phyloP scores from a whole-genome alignment of 208 protist species.

The Sergeia podlipaevii region DNA sequence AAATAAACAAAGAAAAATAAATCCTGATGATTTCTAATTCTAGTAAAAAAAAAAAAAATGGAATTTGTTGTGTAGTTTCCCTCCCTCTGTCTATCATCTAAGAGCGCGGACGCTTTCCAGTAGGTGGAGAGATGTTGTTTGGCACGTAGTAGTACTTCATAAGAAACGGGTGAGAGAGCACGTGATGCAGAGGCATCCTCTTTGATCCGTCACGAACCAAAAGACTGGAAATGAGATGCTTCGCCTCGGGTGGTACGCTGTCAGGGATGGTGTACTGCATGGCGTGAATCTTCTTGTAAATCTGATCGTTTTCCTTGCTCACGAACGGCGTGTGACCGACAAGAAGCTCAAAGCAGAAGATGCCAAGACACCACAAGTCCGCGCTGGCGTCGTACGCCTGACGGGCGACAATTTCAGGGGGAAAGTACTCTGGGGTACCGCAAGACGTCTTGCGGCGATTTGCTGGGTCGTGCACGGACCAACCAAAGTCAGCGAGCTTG shows the following conservation, averaged over 20 bases:
- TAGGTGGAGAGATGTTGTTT: conserved; percentile 76
- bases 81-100: conserved; percentile 11
- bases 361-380: conserved; percentile 97
- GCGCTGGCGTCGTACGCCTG: conserved; percentile 87
- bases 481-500: conserved; percentile 99
- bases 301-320: conserved; percentile 79
- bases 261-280: conserved; percentile 89
- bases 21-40: neutral
- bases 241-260: conserved; percentile 78
- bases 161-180: conserved; percentile 82
- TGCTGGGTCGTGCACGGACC: conserved; percentile 96
- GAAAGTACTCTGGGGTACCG: conserved; percentile 99
- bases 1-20: conserved; percentile 2
- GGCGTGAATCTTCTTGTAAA: conserved; percentile 89
- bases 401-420: conserved; percentile 97
- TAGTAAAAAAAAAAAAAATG: no score
- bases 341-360: conserved; percentile 97
- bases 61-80: no score
- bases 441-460: conserved; percentile 93
- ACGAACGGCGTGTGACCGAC: conserved; percentile 94
- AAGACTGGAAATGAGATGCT: conserved; percentile 82
- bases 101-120: conserved; percentile 60
- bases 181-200: conserved; percentile 76
- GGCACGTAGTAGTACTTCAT: conserved; percentile 89
- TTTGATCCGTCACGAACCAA: conserved; percentile 66